Percentiles rank a stretch among this genome's conserved stretches.
These are phyloP conservation scores for Aspergillus piperis DNA, from an alignment of 2,329 filamentous ascomycete genomes.

Conservation along the genomic window DNA sequence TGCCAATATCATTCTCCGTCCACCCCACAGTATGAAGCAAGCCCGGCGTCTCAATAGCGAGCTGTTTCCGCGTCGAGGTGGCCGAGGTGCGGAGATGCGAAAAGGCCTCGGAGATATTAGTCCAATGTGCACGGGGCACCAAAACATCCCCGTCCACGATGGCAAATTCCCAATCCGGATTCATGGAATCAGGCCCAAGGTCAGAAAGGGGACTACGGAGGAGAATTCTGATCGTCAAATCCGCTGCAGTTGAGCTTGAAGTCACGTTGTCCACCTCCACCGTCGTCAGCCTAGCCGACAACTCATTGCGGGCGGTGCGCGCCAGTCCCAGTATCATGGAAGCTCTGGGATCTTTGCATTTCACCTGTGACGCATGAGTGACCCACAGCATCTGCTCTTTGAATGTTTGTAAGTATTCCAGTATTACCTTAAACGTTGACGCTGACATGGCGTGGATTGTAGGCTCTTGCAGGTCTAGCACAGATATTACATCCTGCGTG, in stretches of 20 bases:
- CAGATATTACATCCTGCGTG: constrained; percentile 1
- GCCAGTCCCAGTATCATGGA: constrained; percentile 14
- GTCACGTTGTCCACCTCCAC: constrained; percentile 26
- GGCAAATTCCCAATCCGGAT: neutral
- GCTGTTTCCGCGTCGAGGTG: neutral
- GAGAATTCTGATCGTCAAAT: neutral
- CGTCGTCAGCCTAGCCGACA: constrained; percentile 18
- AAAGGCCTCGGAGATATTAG: neutral
- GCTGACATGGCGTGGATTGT: neutral
- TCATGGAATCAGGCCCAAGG: neutral
- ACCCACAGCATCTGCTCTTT: constrained; percentile 7
- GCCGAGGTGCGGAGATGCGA: neutral
- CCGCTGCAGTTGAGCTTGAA: neutral
- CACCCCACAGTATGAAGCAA: constrained; percentile 15
- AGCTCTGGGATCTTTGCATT: constrained; percentile 22
- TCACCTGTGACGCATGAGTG: constrained; percentile 1
- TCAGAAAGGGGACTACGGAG: neutral
- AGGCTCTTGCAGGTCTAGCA: constrained; percentile 7
- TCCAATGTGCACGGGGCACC: neutral
- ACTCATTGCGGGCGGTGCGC: neutral
- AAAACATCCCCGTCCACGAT: neutral
- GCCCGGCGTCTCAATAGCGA: neutral
- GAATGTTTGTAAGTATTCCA: neutral
- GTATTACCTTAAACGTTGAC: neutral
- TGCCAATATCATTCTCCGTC: neutral